phyloP scores from a whole-genome alignment of 2,329 filamentous ascomycete species.

The Diplodia corticola region DNA sequence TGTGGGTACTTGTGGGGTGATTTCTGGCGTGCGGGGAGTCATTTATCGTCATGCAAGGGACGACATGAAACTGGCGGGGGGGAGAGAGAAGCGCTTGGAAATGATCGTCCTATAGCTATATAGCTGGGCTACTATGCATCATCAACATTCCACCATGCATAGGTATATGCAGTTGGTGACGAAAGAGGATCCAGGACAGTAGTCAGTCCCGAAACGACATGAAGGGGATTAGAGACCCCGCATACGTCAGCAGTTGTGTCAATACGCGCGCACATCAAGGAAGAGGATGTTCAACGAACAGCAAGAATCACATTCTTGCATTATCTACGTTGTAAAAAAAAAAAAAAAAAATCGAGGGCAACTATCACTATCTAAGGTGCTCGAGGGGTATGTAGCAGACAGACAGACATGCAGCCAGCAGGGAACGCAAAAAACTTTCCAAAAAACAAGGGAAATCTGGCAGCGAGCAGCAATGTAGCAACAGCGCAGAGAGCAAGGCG shows the following conservation, averaged over 20 bases:
- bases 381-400: constrained; percentile 21
- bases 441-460: not conserved
- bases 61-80: not conserved
- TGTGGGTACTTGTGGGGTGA: not conserved
- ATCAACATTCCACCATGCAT: not conserved
- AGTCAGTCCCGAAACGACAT: not conserved
- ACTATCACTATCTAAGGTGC: constrained; percentile 20
- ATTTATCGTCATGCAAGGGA: not conserved
- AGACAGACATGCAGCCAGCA: not conserved
- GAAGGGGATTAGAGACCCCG: not conserved
- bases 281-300: not conserved
- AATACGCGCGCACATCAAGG: not conserved
- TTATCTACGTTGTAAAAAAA: constrained; percentile 13
- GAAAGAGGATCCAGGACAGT: too few species aligned
- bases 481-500: constrained; percentile 1
- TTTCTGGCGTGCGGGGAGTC: not conserved
- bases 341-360: not conserved
- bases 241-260: not conserved
- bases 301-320: constrained; percentile 11
- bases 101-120: not conserved
- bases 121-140: not conserved
- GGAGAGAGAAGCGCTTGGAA: too few species aligned
- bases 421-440: not conserved
- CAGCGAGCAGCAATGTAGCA: not conserved
- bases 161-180: not conserved